Conservation (phyloP, 78 protist genomes). For the Dictyostelium brefeldianum region DNA sequence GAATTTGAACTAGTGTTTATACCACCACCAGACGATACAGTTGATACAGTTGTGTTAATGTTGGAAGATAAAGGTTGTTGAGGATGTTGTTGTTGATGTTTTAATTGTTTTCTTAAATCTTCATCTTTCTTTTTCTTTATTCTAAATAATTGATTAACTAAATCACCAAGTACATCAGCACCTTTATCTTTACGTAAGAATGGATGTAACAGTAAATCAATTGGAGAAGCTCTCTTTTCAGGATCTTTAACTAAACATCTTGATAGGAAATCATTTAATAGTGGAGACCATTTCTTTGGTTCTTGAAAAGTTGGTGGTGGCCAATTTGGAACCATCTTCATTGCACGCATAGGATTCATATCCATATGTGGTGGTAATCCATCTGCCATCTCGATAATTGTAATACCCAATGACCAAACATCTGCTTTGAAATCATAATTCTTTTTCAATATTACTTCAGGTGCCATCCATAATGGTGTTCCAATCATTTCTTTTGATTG, state of each 20-base stretch:
- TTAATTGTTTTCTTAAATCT: background rate
- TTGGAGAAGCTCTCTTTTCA: conserved; percentile 54
- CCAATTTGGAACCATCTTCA: conserved; percentile 87
- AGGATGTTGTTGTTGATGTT: background rate
- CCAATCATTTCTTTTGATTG: conserved; percentile 80
- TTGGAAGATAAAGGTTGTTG: background rate
- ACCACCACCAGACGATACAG: background rate
- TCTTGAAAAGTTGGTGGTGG: conserved; percentile 78
- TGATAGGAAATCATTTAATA: conserved; percentile 63
- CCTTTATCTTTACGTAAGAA: conserved; percentile 71
- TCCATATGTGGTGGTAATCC: conserved; percentile 86
- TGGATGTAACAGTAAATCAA: conserved; percentile 73
- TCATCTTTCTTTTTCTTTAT: conserved; percentile 42
- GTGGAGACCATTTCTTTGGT: conserved; percentile 68
- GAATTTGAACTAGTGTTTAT: background rate
- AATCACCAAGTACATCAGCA: conserved; percentile 66
- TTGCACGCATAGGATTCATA: conserved; percentile 85
- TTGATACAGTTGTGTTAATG: background rate
- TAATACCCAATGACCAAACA: conserved; percentile 90
- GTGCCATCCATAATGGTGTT: conserved; percentile 90
- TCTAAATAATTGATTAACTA: conserved; percentile 52
- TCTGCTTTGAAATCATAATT: conserved; percentile 85
- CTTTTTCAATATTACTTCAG: conserved; percentile 87
- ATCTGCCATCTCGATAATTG: conserved; percentile 86
- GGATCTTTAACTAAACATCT: conserved; percentile 86